Percentiles rank a stretch among this genome's conserved stretches.
Evolutionary conservation across 768 basidiomycete genomes (phyloP).

Genomic region (Mycena venus): DNA sequence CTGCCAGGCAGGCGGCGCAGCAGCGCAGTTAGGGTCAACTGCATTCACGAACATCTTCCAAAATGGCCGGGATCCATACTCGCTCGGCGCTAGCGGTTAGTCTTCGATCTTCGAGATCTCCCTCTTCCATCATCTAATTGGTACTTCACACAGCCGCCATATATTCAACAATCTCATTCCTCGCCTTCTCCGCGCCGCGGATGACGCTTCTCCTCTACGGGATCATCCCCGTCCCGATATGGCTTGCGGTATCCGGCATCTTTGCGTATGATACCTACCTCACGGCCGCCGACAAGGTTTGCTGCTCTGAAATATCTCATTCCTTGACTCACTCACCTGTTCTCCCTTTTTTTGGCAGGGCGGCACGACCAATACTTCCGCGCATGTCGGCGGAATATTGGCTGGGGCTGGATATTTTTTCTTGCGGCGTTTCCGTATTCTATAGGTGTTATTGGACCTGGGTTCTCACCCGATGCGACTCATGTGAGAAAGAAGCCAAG

Average conservation of each 20-base stretch:
- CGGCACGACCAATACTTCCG: slow-evolving; percentile 68
- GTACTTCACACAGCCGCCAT: slow-evolving; percentile 68
- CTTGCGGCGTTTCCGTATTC: slow-evolving; percentile 51
- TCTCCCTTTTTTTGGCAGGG: slow-evolving; percentile 54
- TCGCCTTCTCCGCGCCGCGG: slow-evolving; percentile 78
- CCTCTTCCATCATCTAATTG: slow-evolving; percentile 5
- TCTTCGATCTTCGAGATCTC: too few relatives aligned
- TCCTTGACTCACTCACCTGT: slow-evolving; percentile 5
- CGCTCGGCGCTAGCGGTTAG: slow-evolving; percentile 84
- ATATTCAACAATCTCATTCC: slow-evolving; percentile 77
- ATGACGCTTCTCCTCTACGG: slow-evolving; percentile 63
- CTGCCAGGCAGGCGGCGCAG: slow-evolving; percentile 65
- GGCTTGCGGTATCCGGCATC: slow-evolving; percentile 77
- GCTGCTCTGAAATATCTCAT: slow-evolving; percentile 24
- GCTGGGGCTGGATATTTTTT: slow-evolving; percentile 72
- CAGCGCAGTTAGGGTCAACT: slow-evolving; percentile 64
- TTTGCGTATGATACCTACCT: slow-evolving; percentile 72
- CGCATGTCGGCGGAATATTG: slow-evolving; percentile 78
- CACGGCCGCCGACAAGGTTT: slow-evolving; percentile 55
- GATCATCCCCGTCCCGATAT: slow-evolving; percentile 85
- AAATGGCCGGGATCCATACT: slow-evolving; percentile 48
- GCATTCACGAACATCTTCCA: slow-evolving; percentile 60
- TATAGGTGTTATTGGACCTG: slow-evolving; percentile 22
- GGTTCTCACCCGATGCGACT: not conserved
- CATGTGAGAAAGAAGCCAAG: not conserved